phyloP scores from a whole-genome alignment of 1,284 basidiomycete species.

The Ceratorhiza oryzae-sativae region DNA sequence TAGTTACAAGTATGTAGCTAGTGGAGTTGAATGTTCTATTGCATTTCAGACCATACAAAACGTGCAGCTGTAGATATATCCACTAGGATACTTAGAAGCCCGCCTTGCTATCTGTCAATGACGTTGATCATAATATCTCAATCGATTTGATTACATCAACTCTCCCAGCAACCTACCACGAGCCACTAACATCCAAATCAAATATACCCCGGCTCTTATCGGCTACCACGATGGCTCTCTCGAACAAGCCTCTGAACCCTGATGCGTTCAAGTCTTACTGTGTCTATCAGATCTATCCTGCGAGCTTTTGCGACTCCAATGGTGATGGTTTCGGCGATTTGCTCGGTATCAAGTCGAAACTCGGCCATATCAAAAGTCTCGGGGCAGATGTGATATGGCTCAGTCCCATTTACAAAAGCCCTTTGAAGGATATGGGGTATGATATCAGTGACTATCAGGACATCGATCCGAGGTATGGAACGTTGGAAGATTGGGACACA shows the following conservation, averaged over 20 bases:
- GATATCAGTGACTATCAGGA: conserved; percentile 79
- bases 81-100: too few relatives aligned
- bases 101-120: neutral
- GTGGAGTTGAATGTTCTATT: too few relatives aligned
- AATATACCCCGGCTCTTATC: neutral
- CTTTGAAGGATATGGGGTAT: conserved; percentile 75
- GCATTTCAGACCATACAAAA: too few relatives aligned
- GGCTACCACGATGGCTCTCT: neutral
- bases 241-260: neutral
- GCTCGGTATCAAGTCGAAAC: conserved; percentile 67
- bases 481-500: conserved; percentile 73
- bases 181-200: neutral
- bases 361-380: conserved; percentile 74
- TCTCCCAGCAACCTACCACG: neutral
- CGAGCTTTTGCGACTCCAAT: conserved; percentile 75
- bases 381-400: conserved; percentile 80
- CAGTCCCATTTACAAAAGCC: conserved; percentile 74
- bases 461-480: conserved; percentile 77
- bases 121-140: neutral
- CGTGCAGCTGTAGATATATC: too few relatives aligned
- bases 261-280: conserved; percentile 33
- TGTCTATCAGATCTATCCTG: conserved; percentile 80
- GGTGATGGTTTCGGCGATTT: conserved; percentile 80
- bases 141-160: conserved; percentile 7
- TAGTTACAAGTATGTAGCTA: too few relatives aligned